These are phyloP conservation scores for Penicillium tannophilum DNA, from an alignment of 495 filamentous ascomycete genomes.

Conservation along the genomic window DNA sequence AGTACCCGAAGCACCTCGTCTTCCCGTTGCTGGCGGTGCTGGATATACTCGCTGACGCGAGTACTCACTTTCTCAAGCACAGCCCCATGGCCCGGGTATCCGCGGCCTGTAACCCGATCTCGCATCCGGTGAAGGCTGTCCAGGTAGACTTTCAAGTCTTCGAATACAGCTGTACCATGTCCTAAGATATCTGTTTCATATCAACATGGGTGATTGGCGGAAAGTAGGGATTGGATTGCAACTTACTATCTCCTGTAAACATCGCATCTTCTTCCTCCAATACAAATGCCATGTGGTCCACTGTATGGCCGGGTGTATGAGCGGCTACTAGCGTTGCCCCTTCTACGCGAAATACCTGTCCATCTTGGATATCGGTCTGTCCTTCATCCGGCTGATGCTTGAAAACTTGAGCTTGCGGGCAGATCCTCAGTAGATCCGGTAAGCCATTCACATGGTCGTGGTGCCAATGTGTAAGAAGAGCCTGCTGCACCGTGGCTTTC, in stretches of 20 bases:
- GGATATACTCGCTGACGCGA: conserved; percentile 79
- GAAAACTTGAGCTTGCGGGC: conserved; percentile 55
- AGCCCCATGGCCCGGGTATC: conserved; percentile 86
- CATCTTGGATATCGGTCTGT: conserved; percentile 59
- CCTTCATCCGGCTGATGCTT: conserved; percentile 51
- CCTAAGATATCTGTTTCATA: conserved; percentile 69
- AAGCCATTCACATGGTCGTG: conserved; percentile 81
- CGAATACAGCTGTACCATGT: conserved; percentile 91
- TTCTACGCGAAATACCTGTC: conserved; percentile 70
- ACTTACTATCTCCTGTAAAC: conserved; percentile 84
- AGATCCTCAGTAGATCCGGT: conserved; percentile 61
- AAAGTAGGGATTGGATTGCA: neutral
- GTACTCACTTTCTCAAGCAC: conserved; percentile 65
- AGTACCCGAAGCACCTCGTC: conserved; percentile 76
- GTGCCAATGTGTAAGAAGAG: conserved; percentile 90
- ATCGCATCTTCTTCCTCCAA: conserved; percentile 76
- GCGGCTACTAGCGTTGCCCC: conserved; percentile 76
- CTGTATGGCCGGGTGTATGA: conserved; percentile 83
- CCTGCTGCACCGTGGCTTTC: conserved; percentile 61
- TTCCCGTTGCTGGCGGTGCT: conserved; percentile 77
- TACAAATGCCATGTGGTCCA: conserved; percentile 78
- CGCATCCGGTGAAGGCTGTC: conserved; percentile 72
- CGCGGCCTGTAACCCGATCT: conserved; percentile 62
- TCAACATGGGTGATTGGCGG: neutral
- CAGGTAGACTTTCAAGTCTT: conserved; percentile 75